Conservation (phyloP, 2,329 filamentous ascomycete genomes). For the Zymoseptoria passerinii region DNA sequence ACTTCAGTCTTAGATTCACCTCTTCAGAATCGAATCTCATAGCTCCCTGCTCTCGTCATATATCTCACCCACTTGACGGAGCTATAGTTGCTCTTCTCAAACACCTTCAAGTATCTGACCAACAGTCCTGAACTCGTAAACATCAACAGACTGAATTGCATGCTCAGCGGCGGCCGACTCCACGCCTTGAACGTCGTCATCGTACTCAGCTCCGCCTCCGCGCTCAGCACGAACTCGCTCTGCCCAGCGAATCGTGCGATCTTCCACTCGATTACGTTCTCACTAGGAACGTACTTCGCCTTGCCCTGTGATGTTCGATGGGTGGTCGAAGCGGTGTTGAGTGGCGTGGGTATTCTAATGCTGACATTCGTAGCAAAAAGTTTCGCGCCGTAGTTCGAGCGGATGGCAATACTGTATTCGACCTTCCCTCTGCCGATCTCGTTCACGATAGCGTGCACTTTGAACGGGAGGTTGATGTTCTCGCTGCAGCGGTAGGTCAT, state of each 20-base stretch:
- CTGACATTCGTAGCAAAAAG: constrained; percentile 96
- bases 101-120: constrained; percentile 93
- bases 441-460: constrained; percentile 96
- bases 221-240: constrained; percentile 88
- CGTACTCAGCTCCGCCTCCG: constrained; percentile 83
- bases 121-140: constrained; percentile 91
- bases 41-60: constrained; percentile 96
- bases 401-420: constrained; percentile 95
- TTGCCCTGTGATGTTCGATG: constrained; percentile 93
- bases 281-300: constrained; percentile 95
- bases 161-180: constrained; percentile 83
- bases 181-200: constrained; percentile 99
- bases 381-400: constrained; percentile 92
- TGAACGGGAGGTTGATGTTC: constrained; percentile 97
- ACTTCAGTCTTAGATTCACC: neutral
- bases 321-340: constrained; percentile 91
- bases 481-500: constrained; percentile 98
- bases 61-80: constrained; percentile 99
- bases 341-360: constrained; percentile 84
- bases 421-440: constrained; percentile 96
- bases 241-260: constrained; percentile 98
- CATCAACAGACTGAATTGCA: constrained; percentile 94
- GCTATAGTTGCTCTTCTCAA: constrained; percentile 98
- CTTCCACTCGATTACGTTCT: constrained; percentile 99
- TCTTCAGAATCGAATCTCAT: constrained; percentile 59